phyloP scores from a whole-genome alignment of 371 early-diverging fungal genomes.

The Mucor velutinosus region DNA sequence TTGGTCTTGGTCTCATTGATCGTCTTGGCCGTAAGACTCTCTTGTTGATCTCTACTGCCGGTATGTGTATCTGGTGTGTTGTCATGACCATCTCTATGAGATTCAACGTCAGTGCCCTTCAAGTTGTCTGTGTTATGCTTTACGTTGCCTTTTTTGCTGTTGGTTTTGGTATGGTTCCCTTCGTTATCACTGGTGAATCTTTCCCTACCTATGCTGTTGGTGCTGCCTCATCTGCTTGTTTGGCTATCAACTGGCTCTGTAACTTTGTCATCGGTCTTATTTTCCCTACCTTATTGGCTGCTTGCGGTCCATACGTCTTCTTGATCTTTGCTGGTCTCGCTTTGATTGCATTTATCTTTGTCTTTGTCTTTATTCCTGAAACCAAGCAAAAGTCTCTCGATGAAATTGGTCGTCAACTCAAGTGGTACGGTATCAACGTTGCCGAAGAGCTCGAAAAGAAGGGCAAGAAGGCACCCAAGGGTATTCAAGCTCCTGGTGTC shows the following conservation, averaged over 20 bases:
- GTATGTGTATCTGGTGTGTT: conserved; percentile 47
- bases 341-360: conserved; percentile 56
- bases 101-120: conserved; percentile 51
- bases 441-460: conserved; percentile 18
- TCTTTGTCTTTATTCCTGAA: conserved; percentile 76
- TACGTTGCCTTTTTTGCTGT: conserved; percentile 84
- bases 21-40: conserved; percentile 64
- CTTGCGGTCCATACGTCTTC: conserved; percentile 70
- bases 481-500: conserved; percentile 39
- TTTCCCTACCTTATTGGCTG: conserved; percentile 63
- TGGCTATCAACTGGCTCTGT: conserved; percentile 72
- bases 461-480: conserved; percentile 41
- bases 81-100: conserved; percentile 45
- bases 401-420: conserved; percentile 54
- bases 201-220: conserved; percentile 73
- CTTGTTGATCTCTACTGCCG: conserved; percentile 51
- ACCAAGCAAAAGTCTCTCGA: conserved; percentile 76
- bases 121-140: conserved; percentile 71
- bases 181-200: conserved; percentile 68
- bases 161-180: conserved; percentile 85
- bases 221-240: conserved; percentile 65
- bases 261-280: conserved; percentile 69
- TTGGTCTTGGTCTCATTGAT: conserved; percentile 59
- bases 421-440: conserved; percentile 43
- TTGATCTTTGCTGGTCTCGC: conserved; percentile 68